These are phyloP conservation scores for Fusarium sp. DNA, from an alignment of 2,329 filamentous ascomycete genomes.

Conservation along the genomic window DNA sequence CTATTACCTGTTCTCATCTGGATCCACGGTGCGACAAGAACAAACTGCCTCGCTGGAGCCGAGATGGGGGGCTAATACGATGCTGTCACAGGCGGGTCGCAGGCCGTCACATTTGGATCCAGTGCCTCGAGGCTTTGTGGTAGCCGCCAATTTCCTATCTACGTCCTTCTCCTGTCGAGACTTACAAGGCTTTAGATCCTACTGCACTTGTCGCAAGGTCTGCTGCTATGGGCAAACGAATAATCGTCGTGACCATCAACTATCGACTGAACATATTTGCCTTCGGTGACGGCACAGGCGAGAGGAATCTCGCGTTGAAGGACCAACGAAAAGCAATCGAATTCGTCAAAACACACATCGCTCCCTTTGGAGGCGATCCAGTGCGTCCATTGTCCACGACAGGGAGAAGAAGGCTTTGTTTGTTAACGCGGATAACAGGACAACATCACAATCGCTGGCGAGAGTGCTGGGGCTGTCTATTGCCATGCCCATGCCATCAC, in stretches of 20 bases:
- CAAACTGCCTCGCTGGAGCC: too few relatives aligned
- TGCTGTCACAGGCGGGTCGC: conserved; percentile 51
- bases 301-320: conserved; percentile 51
- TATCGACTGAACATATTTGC: conserved; percentile 50
- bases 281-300: conserved; percentile 55
- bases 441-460: conserved; percentile 54
- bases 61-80: background rate
- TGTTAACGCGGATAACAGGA: background rate
- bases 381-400: too few relatives aligned
- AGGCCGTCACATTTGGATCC: conserved; percentile 57
- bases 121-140: conserved; percentile 56
- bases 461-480: conserved; percentile 59
- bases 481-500: conserved; percentile 56
- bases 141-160: conserved; percentile 51
- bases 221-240: conserved; percentile 43
- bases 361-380: too few relatives aligned
- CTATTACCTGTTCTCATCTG: too few relatives aligned
- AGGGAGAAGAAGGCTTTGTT: too few relatives aligned
- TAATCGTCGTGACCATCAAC: conserved; percentile 36
- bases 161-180: too few relatives aligned
- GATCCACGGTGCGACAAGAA: too few relatives aligned
- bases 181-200: too few relatives aligned
- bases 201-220: too few relatives aligned
- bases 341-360: conserved; percentile 36
- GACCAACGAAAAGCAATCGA: conserved; percentile 50